These are phyloP conservation scores for Infundibulicybe gibba DNA, from an alignment of 768 basidiomycete species.

Conservation along the genomic window DNA sequence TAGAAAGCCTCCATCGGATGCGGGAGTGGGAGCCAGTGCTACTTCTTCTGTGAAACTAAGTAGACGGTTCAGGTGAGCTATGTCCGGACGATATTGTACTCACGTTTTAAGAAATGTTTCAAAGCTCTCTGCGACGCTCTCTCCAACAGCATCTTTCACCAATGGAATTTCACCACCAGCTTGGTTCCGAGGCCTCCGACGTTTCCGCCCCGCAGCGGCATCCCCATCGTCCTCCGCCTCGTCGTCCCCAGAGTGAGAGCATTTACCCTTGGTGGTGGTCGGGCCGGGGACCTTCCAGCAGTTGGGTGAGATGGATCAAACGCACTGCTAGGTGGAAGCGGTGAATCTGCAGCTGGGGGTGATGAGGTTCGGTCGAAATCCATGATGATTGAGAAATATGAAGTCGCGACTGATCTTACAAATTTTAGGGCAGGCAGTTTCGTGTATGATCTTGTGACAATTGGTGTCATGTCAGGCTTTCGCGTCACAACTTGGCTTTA, in stretches of 20 bases:
- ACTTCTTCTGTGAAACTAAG: constrained; percentile 83
- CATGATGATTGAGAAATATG: constrained; percentile 33
- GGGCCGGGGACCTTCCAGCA: constrained; percentile 30
- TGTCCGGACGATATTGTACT: constrained; percentile 21
- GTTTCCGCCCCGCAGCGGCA: constrained; percentile 27
- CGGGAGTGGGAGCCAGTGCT: constrained; percentile 75
- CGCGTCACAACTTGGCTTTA: not conserved
- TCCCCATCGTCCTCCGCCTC: constrained; percentile 39
- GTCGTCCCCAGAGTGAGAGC: constrained; percentile 54
- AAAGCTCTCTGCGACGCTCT: constrained; percentile 91
- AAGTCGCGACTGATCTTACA: constrained; percentile 14
- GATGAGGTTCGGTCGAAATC: constrained; percentile 57
- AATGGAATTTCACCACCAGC: constrained; percentile 71
- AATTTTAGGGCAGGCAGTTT: constrained; percentile 35
- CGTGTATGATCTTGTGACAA: constrained; percentile 19
- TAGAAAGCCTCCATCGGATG: constrained; percentile 61
- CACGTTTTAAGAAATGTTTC: constrained; percentile 90
- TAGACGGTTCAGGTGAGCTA: constrained; percentile 1
- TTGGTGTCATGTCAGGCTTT: constrained; percentile 7
- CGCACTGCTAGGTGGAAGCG: constrained; percentile 47
- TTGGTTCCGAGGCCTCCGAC: constrained; percentile 47
- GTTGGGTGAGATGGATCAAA: constrained; percentile 33
- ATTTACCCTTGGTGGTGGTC: constrained; percentile 36
- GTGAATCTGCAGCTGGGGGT: constrained; percentile 48
- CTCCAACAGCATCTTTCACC: constrained; percentile 92